These are phyloP conservation scores for Aspergillus puulaauensis DNA, from an alignment of 2,329 filamentous ascomycete species.

Conservation along the genomic window DNA sequence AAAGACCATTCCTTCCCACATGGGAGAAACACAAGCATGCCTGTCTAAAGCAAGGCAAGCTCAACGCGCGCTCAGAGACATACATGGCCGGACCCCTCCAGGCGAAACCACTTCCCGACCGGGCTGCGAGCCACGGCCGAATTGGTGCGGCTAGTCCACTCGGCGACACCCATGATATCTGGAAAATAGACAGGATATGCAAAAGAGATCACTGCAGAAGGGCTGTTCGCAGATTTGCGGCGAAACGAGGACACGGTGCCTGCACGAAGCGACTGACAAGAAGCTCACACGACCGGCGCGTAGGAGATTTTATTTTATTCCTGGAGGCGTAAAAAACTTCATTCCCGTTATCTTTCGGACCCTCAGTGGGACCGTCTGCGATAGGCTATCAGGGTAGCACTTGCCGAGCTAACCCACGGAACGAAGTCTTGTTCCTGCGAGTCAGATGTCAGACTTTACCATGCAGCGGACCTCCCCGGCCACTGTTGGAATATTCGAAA, in stretches of 20 bases:
- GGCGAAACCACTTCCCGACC: conserved; percentile 72
- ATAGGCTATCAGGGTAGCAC: neutral
- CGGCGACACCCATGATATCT: conserved; percentile 16
- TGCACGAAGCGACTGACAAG: neutral
- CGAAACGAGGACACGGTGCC: neutral
- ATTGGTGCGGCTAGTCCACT: conserved; percentile 29
- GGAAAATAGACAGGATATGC: neutral
- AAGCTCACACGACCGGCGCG: conserved; percentile 3
- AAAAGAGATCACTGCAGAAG: neutral
- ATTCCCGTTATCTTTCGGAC: conserved; percentile 10
- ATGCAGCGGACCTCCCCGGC: conserved; percentile 14
- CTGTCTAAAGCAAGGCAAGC: neutral
- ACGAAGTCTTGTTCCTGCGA: neutral
- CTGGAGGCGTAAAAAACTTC: conserved; percentile 8
- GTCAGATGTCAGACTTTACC: neutral
- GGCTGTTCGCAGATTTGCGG: neutral
- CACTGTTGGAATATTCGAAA: too few species aligned
- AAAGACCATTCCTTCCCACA: neutral
- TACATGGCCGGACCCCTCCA: conserved; percentile 82
- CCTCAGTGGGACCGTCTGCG: conserved; percentile 13
- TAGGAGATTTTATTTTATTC: conserved; percentile 12
- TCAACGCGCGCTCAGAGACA: conserved; percentile 36
- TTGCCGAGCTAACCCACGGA: conserved; percentile 5
- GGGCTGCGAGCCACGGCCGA: conserved; percentile 59
- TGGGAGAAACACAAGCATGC: neutral